These are phyloP conservation scores for Capsella bursapastoris DNA, from an alignment of 345 rosid species.

Conservation along the genomic window DNA sequence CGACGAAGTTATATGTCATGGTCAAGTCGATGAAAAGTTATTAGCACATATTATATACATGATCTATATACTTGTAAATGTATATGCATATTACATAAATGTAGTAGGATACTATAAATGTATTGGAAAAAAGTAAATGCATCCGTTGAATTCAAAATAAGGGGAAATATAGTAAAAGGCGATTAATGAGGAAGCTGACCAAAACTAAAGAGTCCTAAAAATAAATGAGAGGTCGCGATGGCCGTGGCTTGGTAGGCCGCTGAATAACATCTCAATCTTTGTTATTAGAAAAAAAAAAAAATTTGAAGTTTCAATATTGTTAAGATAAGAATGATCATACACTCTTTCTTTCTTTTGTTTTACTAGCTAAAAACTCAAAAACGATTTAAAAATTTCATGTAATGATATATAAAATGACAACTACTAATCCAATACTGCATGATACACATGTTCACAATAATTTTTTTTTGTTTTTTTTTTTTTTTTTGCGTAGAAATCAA, in stretches of 20 bases:
- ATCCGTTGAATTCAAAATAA: background rate
- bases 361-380: background rate
- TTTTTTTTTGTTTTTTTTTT: background rate
- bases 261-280: constrained; percentile 31
- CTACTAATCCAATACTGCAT: background rate
- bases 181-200: constrained; percentile 36
- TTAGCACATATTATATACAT: background rate
- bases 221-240: constrained; percentile 26
- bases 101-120: constrained; percentile 2
- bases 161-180: constrained; percentile 7
- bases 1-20: background rate
- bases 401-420: background rate
- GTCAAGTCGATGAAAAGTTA: background rate
- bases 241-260: constrained; percentile 33
- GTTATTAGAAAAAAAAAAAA: background rate
- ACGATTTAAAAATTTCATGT: background rate
- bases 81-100: background rate
- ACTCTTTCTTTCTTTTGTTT: background rate
- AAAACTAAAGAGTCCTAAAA: constrained; percentile 26
- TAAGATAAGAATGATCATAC: too few relatives aligned
- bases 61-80: background rate
- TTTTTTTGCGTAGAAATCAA: background rate
- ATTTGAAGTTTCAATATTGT: background rate
- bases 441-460: background rate
- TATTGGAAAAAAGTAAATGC: constrained; percentile 20